These are phyloP conservation scores for Cinnamomum chago DNA, from an alignment of 164 flowering plant genomes.

Conservation along the genomic window DNA sequence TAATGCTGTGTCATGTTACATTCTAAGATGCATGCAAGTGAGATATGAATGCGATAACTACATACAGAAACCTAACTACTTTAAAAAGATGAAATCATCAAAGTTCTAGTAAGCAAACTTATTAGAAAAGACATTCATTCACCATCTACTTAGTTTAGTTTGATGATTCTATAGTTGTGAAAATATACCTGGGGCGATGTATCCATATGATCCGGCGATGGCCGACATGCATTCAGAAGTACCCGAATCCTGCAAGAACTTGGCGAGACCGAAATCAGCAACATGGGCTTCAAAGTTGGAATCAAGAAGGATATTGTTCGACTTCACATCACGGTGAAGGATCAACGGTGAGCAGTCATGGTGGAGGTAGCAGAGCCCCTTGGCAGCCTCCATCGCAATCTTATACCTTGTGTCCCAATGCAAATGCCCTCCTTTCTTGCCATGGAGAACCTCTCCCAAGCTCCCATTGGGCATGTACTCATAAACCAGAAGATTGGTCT, in stretches of 20 bases:
- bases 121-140: no score
- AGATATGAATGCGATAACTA: not conserved
- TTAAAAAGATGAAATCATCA: not conserved
- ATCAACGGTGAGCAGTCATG: slow-evolving; percentile 95
- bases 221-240: slow-evolving; percentile 99
- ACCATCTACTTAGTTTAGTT: no score
- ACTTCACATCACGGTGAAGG: slow-evolving; percentile 92
- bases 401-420: slow-evolving; percentile 95
- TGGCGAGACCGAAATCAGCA: slow-evolving; percentile 98
- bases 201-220: slow-evolving; percentile 95
- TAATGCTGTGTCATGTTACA: no score
- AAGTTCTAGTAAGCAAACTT: not conserved
- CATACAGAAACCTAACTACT: not conserved
- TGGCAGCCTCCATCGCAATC: slow-evolving; percentile 90
- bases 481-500: slow-evolving; percentile 88
- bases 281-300: slow-evolving; percentile 92
- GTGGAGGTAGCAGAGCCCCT: slow-evolving; percentile 95
- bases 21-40: no score
- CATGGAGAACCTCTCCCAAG: slow-evolving; percentile 93
- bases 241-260: slow-evolving; percentile 93
- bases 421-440: slow-evolving; percentile 95
- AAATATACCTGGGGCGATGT: slow-evolving; percentile 94
- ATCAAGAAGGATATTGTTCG: slow-evolving; percentile 93
- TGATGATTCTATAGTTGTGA: not conserved
- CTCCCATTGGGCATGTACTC: slow-evolving; percentile 99